These are phyloP conservation scores for Diplogelasinospora grovesii DNA, from an alignment of 495 filamentous ascomycete species.

Conservation along the genomic window DNA sequence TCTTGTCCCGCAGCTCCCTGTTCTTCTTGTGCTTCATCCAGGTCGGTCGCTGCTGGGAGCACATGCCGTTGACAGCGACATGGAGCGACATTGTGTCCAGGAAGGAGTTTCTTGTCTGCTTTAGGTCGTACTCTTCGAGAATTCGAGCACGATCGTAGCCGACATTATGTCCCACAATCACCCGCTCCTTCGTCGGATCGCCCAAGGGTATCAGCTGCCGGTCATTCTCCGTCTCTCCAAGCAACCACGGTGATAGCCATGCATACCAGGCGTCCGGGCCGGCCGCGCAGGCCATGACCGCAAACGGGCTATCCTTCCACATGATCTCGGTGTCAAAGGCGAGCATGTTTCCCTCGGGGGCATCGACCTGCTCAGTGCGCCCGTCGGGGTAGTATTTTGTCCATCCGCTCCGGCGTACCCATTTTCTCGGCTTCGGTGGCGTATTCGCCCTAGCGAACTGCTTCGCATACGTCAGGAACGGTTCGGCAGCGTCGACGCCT, in stretches of 20 bases:
- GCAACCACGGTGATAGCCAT: conserved; percentile 93
- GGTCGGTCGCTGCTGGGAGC: conserved; percentile 86
- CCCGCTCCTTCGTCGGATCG: conserved; percentile 56
- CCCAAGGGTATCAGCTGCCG: conserved; percentile 83
- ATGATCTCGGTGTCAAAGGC: conserved; percentile 96
- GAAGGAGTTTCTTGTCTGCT: conserved; percentile 78
- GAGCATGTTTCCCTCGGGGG: conserved; percentile 72
- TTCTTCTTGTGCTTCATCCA: conserved; percentile 96
- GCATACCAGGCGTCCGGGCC: conserved; percentile 89
- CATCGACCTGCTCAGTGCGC: conserved; percentile 59
- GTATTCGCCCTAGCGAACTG: conserved; percentile 58
- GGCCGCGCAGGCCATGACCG: conserved; percentile 92
- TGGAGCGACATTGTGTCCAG: conserved; percentile 98
- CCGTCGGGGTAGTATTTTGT: conserved; percentile 83
- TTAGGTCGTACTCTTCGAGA: conserved; percentile 78
- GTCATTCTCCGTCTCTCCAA: conserved; percentile 71
- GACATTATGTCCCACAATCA: conserved; percentile 92
- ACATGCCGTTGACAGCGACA: conserved; percentile 98
- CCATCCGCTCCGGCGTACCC: conserved; percentile 81
- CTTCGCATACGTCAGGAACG: conserved; percentile 73
- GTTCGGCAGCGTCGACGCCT: conserved; percentile 80
- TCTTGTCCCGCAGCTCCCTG: conserved; percentile 74
- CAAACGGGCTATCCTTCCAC: conserved; percentile 85
- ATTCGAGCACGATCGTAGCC: conserved; percentile 91
- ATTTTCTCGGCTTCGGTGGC: conserved; percentile 71